Conservation (phyloP, 495 filamentous ascomycete genomes). For the Ascodesmis nigricans region DNA sequence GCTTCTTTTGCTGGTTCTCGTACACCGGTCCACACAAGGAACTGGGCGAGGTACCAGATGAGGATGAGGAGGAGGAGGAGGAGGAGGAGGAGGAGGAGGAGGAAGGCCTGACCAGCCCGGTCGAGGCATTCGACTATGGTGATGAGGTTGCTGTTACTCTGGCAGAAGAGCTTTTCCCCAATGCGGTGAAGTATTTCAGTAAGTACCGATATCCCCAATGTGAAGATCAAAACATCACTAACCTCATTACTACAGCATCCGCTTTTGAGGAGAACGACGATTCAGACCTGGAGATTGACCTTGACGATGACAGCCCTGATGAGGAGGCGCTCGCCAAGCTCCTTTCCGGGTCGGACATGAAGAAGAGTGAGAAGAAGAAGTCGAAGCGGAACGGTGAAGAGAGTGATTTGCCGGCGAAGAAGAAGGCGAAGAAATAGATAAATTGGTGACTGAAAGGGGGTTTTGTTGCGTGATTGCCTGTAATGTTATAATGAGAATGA, state of each 20-base stretch:
- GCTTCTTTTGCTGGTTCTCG: constrained; percentile 79
- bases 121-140: constrained; percentile 62
- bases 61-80: constrained; percentile 28
- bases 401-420: neutral
- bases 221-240: constrained; percentile 4
- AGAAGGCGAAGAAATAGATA: constrained; percentile 3
- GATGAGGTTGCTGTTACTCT: constrained; percentile 59
- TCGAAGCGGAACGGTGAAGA: constrained; percentile 26
- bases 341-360: constrained; percentile 1
- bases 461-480: too few species aligned
- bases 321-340: constrained; percentile 4
- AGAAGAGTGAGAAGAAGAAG: constrained; percentile 19
- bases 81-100: constrained; percentile 33
- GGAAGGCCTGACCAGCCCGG: constrained; percentile 30
- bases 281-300: constrained; percentile 25
- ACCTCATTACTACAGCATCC: constrained; percentile 29
- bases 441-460: too few species aligned
- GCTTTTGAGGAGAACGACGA: constrained; percentile 34
- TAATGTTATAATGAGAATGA: too few species aligned
- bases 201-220: constrained; percentile 23
- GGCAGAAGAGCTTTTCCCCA: constrained; percentile 69
- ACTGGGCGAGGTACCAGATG: constrained; percentile 25
- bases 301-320: constrained; percentile 17
- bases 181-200: constrained; percentile 81
- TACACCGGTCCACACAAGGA: constrained; percentile 41